Conservation (phyloP, 768 basidiomycete genomes). For the Suillus decipiens region DNA sequence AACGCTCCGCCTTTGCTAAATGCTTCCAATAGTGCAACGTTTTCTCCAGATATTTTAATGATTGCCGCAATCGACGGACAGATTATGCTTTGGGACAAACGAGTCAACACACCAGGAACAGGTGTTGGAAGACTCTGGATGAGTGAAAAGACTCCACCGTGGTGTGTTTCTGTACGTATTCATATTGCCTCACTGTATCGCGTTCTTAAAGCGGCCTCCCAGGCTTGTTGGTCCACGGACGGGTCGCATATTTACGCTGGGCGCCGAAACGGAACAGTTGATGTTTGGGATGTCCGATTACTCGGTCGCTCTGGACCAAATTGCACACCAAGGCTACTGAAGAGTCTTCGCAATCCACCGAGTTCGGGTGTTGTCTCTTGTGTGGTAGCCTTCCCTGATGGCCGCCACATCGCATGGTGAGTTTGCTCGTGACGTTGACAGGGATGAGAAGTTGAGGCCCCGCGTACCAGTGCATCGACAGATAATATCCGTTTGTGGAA, state of each 20-base stretch:
- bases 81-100: conserved; percentile 87
- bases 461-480: conserved; percentile 68
- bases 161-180: conserved; percentile 87
- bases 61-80: conserved; percentile 92
- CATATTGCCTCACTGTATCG: conserved; percentile 5
- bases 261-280: conserved; percentile 85
- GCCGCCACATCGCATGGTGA: conserved; percentile 88
- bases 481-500: conserved; percentile 97
- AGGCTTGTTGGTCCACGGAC: conserved; percentile 95
- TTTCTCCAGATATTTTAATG: conserved; percentile 83
- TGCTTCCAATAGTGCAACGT: conserved; percentile 54
- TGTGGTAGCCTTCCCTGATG: conserved; percentile 88
- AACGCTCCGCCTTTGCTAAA: conserved; percentile 78
- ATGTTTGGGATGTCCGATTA: conserved; percentile 93
- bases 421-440: conserved; percentile 29
- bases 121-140: conserved; percentile 87
- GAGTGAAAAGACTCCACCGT: conserved; percentile 91
- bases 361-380: conserved; percentile 93
- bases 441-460: conserved; percentile 24
- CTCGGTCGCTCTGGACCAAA: conserved; percentile 62
- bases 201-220: conserved; percentile 13
- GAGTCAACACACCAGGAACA: conserved; percentile 60
- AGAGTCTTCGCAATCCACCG: conserved; percentile 80
- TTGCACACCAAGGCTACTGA: conserved; percentile 74
- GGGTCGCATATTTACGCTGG: conserved; percentile 91